phyloP scores from a whole-genome alignment of 1,139 yeast species.

The Pichia sp. region DNA sequence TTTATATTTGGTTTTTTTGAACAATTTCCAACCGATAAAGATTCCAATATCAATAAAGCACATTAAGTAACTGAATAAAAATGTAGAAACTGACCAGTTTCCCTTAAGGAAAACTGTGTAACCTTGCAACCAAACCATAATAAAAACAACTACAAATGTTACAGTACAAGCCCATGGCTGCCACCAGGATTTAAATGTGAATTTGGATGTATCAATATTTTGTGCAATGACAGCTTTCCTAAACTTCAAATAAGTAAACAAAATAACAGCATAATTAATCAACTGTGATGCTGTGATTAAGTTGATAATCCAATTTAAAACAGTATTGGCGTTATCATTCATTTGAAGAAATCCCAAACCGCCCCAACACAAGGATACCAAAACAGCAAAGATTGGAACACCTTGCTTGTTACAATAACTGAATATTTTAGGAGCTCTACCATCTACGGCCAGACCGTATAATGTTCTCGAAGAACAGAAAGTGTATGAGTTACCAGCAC shows the following conservation, averaged over 20 bases:
- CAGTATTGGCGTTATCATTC: constrained; percentile 52
- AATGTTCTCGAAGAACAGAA: constrained; percentile 51
- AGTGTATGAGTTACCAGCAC: constrained; percentile 68
- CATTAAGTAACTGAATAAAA: constrained; percentile 61
- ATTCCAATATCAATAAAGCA: constrained; percentile 54
- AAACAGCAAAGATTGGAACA: constrained; percentile 29
- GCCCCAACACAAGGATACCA: constrained; percentile 31
- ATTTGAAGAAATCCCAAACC: constrained; percentile 47
- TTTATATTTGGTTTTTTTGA: constrained; percentile 40
- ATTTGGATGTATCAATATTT: constrained; percentile 41
- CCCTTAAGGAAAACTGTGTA: constrained; percentile 62
- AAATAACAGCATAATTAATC: constrained; percentile 60
- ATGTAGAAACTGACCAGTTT: constrained; percentile 57
- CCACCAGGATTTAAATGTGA: constrained; percentile 49
- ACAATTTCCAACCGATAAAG: constrained; percentile 49
- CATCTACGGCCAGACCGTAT: constrained; percentile 54
- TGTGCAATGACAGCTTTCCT: constrained; percentile 55
- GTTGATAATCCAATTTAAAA: constrained; percentile 66
- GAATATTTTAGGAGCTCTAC: constrained; percentile 42
- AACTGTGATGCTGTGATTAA: constrained; percentile 75
- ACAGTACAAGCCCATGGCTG: constrained; percentile 48
- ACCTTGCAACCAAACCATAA: constrained; percentile 58
- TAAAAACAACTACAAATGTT: constrained; percentile 37
- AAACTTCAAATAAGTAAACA: constrained; percentile 56
- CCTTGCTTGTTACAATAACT: constrained; percentile 42